Conservation (phyloP, 2,329 filamentous ascomycete species). For the Lachnellula hyalina region DNA sequence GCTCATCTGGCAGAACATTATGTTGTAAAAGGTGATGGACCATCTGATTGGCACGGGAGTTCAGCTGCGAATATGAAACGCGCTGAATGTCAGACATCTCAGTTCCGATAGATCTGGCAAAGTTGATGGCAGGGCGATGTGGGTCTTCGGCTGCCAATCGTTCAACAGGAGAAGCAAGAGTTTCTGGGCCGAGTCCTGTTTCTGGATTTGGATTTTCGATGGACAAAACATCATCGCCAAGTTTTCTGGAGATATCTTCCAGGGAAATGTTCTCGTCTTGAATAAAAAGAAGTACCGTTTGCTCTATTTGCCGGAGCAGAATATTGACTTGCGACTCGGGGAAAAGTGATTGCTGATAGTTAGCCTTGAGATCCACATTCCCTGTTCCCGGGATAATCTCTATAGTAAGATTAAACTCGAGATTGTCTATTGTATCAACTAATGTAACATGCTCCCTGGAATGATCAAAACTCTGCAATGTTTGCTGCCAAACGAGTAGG, state of each 20-base stretch:
- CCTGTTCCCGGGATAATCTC: conserved; percentile 63
- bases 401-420: conserved; percentile 71
- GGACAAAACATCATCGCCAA: conserved; percentile 21
- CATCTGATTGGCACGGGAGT: conserved; percentile 57
- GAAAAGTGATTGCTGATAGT: conserved; percentile 49
- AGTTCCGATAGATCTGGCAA: conserved; percentile 46
- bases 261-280: conserved; percentile 7
- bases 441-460: conserved; percentile 42
- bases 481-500: conserved; percentile 82
- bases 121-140: conserved; percentile 56
- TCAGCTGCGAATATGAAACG: conserved; percentile 61
- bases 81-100: conserved; percentile 33
- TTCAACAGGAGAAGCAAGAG: conserved; percentile 28
- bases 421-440: conserved; percentile 58
- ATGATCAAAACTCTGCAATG: conserved; percentile 40
- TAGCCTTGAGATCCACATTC: conserved; percentile 46
- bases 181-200: conserved; percentile 9
- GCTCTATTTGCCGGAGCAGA: conserved; percentile 57
- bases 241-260: conserved; percentile 7
- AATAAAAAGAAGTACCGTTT: conserved; percentile 40
- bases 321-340: conserved; percentile 48
- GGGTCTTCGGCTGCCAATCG: conserved; percentile 37
- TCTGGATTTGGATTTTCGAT: conserved; percentile 24
- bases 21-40: conserved; percentile 48
- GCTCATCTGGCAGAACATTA: conserved; percentile 45